phyloP scores from a whole-genome alignment of 768 basidiomycete species.

The Gyrodon lividus region DNA sequence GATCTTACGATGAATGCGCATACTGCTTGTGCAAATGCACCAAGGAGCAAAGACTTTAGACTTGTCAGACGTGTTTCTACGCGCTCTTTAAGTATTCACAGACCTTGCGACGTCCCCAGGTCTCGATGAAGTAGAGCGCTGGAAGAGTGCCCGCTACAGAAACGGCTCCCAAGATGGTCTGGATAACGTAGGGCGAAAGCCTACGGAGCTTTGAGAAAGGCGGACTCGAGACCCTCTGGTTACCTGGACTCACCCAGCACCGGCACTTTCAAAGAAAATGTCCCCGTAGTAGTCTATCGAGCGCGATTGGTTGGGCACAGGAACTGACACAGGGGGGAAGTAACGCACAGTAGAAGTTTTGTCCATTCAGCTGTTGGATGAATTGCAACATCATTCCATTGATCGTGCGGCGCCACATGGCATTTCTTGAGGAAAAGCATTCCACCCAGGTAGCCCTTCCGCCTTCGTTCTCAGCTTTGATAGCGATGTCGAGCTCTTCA shows the following conservation, averaged over 20 bases:
- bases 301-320: constrained; percentile 12
- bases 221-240: background rate
- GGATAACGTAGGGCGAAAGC: constrained; percentile 72
- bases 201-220: constrained; percentile 25
- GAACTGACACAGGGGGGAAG: background rate
- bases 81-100: constrained; percentile 4
- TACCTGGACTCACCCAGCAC: constrained; percentile 48
- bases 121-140: constrained; percentile 66
- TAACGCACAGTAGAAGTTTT: constrained; percentile 73
- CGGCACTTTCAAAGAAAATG: constrained; percentile 75
- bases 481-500: constrained; percentile 63
- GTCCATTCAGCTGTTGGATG: constrained; percentile 77
- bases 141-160: constrained; percentile 73
- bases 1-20: constrained; percentile 59
- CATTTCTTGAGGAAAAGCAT: constrained; percentile 69
- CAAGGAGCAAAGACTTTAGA: constrained; percentile 59
- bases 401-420: constrained; percentile 68
- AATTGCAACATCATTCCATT: constrained; percentile 87
- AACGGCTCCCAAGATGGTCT: constrained; percentile 71
- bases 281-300: constrained; percentile 76
- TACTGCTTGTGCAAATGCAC: constrained; percentile 56
- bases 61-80: background rate
- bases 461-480: constrained; percentile 73
- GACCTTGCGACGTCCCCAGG: constrained; percentile 70
- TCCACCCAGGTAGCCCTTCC: constrained; percentile 79